Evolutionary conservation across 257 asterid species (phyloP).

Genomic region (Nicotiana undulata): DNA sequence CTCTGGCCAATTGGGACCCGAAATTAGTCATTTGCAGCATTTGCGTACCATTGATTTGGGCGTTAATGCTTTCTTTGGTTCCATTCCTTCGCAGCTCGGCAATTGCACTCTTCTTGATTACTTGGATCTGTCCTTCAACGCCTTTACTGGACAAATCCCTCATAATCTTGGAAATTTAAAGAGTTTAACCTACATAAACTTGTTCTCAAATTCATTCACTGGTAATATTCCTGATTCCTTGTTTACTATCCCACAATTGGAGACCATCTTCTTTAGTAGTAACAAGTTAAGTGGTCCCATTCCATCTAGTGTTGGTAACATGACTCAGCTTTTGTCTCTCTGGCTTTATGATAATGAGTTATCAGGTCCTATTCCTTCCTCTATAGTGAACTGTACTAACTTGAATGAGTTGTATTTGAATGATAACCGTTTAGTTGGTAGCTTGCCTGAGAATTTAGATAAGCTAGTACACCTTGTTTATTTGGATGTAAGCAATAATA

Average conservation of each 20-base stretch:
- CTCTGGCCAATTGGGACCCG: conserved; percentile 65
- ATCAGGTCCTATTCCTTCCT: conserved; percentile 56
- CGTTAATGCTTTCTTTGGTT: conserved; percentile 40
- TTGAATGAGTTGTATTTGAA: conserved; percentile 44
- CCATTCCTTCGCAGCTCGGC: conserved; percentile 41
- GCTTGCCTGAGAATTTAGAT: conserved; percentile 49
- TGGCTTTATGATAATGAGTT: conserved; percentile 36
- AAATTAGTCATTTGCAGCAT: conserved; percentile 40
- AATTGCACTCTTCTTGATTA: conserved; percentile 37
- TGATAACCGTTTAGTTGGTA: conserved; percentile 43
- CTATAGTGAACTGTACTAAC: conserved; percentile 53
- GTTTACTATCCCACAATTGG: conserved; percentile 41
- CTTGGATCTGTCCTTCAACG: conserved; percentile 49
- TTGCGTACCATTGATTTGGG: conserved; percentile 36
- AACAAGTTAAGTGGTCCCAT: conserved; percentile 64
- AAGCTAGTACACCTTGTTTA: conserved; percentile 36
- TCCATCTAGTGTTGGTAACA: conserved; percentile 42
- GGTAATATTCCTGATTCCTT: conserved; percentile 59
- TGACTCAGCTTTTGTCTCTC: conserved; percentile 26
- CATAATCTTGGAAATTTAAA: conserved; percentile 41
- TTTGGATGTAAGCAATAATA: conserved; percentile 42
- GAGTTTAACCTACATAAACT: conserved; percentile 26
- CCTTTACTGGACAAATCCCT: conserved; percentile 55
- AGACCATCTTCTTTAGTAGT: conserved; percentile 25
- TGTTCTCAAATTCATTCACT: conserved; percentile 42